Conservation (phyloP, 2,329 filamentous ascomycete species). For the Cytospora mali region DNA sequence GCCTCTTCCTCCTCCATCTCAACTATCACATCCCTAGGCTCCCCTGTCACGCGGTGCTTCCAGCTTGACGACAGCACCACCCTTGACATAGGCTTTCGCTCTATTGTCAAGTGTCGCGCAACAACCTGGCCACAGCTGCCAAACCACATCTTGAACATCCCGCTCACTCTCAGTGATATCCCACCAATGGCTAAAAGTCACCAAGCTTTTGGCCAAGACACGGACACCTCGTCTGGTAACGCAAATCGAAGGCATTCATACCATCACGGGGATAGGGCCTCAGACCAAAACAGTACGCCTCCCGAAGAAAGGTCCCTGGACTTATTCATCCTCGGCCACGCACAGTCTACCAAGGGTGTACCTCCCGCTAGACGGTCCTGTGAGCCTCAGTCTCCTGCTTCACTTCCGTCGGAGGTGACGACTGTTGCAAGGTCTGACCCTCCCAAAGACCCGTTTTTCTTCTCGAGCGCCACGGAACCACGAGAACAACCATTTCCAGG, state of each 20-base stretch:
- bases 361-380: not conserved
- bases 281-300: not conserved
- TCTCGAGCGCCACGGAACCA: not conserved
- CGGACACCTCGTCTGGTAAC: not conserved
- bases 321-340: not conserved
- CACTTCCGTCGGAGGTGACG: not conserved
- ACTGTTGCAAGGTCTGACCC: not conserved
- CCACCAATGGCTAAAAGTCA: not conserved
- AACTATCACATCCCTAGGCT: not conserved
- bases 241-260: not conserved
- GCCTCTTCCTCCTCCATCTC: not conserved
- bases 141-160: not conserved
- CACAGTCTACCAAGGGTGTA: not conserved
- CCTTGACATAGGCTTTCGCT: not conserved
- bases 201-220: not conserved
- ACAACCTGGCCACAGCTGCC: not conserved
- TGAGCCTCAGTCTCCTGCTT: not conserved
- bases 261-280: not conserved
- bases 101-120: not conserved
- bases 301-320: not conserved
- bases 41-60: not conserved
- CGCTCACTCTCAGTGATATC: not conserved
- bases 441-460: not conserved
- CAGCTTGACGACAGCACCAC: not conserved
- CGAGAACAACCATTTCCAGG: not conserved